phyloP scores from a whole-genome alignment of 768 basidiomycete species.

The Paxillus involutus region DNA sequence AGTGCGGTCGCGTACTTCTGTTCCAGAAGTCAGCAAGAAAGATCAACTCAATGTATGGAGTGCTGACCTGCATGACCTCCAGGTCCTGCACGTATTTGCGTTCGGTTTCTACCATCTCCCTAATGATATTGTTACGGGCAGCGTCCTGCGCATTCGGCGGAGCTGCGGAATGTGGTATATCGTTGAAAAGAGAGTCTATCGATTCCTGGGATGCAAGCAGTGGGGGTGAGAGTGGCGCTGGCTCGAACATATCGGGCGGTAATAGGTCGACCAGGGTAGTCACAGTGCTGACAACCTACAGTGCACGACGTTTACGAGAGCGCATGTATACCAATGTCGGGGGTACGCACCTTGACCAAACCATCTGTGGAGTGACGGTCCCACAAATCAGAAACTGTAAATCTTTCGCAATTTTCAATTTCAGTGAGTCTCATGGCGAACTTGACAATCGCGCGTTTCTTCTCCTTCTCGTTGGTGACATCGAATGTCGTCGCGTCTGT shows the following conservation, averaged over 20 bases:
- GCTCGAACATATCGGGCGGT: conserved; percentile 66
- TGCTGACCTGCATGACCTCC: conserved; percentile 89
- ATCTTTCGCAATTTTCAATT: conserved; percentile 71
- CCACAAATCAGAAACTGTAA: conserved; percentile 91
- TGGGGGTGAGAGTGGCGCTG: conserved; percentile 57
- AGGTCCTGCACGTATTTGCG: conserved; percentile 96
- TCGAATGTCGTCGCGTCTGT: conserved; percentile 68
- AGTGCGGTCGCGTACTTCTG: conserved; percentile 90
- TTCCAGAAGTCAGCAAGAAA: conserved; percentile 13
- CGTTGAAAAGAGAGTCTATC: conserved; percentile 53
- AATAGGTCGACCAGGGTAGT: conserved; percentile 79
- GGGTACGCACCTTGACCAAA: conserved; percentile 79
- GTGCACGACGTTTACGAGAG: background rate
- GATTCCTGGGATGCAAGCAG: conserved; percentile 57
- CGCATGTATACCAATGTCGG: background rate
- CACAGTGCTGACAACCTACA: conserved; percentile 86
- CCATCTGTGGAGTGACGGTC: conserved; percentile 90
- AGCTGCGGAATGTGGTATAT: conserved; percentile 38
- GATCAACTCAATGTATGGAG: conserved; percentile 1
- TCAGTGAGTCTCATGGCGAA: conserved; percentile 88
- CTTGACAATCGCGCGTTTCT: conserved; percentile 88
- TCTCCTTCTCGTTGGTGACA: conserved; percentile 72
- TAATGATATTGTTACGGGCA: conserved; percentile 74
- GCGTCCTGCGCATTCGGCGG: conserved; percentile 60
- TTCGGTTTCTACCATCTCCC: conserved; percentile 93